phyloP scores from a whole-genome alignment of 495 filamentous ascomycete species.

The Aspergillus indologenus region DNA sequence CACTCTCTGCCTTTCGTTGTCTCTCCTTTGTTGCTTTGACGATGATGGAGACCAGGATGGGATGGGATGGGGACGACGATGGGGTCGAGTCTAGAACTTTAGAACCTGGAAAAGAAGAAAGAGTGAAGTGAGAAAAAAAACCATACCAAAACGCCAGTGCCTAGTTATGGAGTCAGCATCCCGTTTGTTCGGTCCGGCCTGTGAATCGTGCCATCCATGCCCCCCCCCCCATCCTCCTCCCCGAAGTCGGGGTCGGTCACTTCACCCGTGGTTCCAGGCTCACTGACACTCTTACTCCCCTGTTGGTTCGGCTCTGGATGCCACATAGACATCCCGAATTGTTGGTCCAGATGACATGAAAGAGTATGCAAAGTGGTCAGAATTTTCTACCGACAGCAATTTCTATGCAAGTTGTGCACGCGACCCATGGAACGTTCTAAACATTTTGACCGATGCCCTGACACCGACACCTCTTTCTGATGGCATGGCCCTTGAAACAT shows the following conservation, averaged over 20 bases:
- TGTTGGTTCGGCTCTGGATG: background rate
- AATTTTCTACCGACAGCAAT: background rate
- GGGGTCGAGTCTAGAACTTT: background rate
- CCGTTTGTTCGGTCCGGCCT: background rate
- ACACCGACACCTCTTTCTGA: background rate
- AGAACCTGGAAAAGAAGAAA: background rate
- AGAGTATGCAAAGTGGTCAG: background rate
- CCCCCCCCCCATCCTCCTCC: background rate
- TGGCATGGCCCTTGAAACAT: background rate
- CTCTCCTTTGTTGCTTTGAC: background rate
- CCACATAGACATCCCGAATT: background rate
- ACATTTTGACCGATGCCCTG: background rate
- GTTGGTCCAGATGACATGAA: background rate
- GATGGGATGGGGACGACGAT: too few species aligned
- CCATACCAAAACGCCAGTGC: constrained; percentile 10
- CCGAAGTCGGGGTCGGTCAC: background rate
- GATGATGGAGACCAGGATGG: constrained; percentile 2
- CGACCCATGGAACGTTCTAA: background rate
- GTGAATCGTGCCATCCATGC: background rate
- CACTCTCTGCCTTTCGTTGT: background rate
- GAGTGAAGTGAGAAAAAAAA: constrained; percentile 7
- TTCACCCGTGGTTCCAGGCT: background rate
- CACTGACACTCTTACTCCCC: background rate
- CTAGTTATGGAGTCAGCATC: background rate
- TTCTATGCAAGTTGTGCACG: background rate